Evolutionary conservation across 2,329 filamentous ascomycete genomes (phyloP).

Genomic region (Trichophyton benhamiae): DNA sequence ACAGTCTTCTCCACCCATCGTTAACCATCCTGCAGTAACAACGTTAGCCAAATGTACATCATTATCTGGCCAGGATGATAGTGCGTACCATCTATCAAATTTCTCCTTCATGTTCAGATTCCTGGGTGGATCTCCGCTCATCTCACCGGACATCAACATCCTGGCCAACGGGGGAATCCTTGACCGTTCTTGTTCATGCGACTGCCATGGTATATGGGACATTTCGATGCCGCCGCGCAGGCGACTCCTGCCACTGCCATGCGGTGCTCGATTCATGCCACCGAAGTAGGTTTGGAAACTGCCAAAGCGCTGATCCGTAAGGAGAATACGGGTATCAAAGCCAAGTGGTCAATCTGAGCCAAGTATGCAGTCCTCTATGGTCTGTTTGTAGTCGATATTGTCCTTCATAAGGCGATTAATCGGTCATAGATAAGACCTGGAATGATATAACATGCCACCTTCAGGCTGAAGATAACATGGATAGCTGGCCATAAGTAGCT

Average conservation of each 20-base stretch:
- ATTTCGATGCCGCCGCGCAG: neutral
- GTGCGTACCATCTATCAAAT: conserved; percentile 53
- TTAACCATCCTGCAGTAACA: conserved; percentile 56
- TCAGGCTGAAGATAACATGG: too few species aligned
- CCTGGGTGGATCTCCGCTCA: conserved; percentile 61
- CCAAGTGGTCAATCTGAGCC: too few species aligned
- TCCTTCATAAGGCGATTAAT: too few species aligned
- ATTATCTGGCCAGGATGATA: neutral
- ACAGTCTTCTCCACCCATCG: conserved; percentile 71
- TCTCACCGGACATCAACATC: conserved; percentile 71
- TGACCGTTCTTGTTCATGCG: conserved; percentile 45
- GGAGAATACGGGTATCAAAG: too few species aligned
- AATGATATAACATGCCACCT: neutral
- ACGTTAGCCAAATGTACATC: neutral
- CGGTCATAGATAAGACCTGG: neutral
- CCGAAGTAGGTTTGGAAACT: neutral
- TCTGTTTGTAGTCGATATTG: too few species aligned
- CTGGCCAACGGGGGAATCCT: conserved; percentile 73
- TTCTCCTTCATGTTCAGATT: conserved; percentile 57
- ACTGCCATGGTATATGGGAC: neutral
- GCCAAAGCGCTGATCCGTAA: too few species aligned
- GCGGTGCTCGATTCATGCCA: neutral
- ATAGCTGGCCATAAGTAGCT: too few species aligned
- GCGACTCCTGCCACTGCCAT: neutral
- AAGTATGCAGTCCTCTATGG: neutral